Evolutionary conservation across 306 rosid genomes (phyloP).

Genomic region (Gynostemma pentaphyllum): DNA sequence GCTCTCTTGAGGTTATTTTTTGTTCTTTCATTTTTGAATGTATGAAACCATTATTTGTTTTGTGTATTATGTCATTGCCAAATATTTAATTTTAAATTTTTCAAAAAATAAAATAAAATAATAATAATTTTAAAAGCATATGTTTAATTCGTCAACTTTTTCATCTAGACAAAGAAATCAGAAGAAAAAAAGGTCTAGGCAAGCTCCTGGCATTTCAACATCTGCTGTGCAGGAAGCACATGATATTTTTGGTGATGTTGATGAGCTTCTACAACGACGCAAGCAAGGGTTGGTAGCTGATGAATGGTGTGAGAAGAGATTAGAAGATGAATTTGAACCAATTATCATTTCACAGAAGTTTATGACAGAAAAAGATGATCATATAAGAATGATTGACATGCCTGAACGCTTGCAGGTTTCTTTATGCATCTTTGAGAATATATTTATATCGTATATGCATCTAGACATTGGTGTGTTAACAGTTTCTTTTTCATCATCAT

Average conservation of each 20-base stretch:
- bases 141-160: too few species aligned
- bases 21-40: not conserved
- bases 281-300: conserved; percentile 38
- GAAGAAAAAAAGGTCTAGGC: conserved; percentile 50
- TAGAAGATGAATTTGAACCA: conserved; percentile 96
- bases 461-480: too few species aligned
- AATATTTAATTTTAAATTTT: too few species aligned
- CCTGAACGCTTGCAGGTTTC: conserved; percentile 97
- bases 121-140: too few species aligned
- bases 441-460: not conserved
- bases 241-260: conserved; percentile 90
- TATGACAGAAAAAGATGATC: conserved; percentile 88
- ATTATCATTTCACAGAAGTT: conserved; percentile 70
- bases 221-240: conserved; percentile 91
- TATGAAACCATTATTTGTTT: too few species aligned
- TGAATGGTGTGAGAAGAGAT: conserved; percentile 60
- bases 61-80: too few species aligned
- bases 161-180: conserved; percentile 41
- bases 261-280: conserved; percentile 50
- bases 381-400: conserved; percentile 58
- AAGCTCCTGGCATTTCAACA: conserved; percentile 77
- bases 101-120: too few species aligned
- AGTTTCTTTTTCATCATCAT: conserved; percentile 5
- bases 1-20: conserved; percentile 53
- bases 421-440: not conserved